Evolutionary conservation across 176 grass and related monocot species (phyloP).

Genomic region (Hordeum vulgare): DNA sequence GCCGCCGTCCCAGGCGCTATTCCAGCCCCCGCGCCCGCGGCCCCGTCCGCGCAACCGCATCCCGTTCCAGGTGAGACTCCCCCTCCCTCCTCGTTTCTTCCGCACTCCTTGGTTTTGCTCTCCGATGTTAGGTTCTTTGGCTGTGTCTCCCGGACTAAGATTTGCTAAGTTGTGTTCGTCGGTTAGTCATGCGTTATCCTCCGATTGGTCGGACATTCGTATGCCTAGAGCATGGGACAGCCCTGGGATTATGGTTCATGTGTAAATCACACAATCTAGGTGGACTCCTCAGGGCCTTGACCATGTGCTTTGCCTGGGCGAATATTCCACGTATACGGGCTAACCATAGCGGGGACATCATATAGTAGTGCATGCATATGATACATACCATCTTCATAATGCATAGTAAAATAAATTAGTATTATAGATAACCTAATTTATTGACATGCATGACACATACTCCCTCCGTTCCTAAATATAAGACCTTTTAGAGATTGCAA

Average conservation of each 20-base stretch:
- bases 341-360: too few relatives aligned
- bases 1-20: neutral
- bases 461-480: too few relatives aligned
- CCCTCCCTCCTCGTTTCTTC: neutral
- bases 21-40: neutral
- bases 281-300: neutral
- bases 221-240: neutral
- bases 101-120: neutral
- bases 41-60: neutral
- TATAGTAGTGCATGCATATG: too few relatives aligned
- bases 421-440: too few relatives aligned
- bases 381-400: too few relatives aligned
- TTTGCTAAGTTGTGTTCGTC: neutral
- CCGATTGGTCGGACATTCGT: neutral
- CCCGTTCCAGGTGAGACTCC: neutral
- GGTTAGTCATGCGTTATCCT: neutral
- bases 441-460: too few relatives aligned
- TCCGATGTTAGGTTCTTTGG: neutral
- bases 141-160: neutral
- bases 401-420: too few relatives aligned
- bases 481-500: too few relatives aligned
- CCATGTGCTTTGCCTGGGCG: neutral
- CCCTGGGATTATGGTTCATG: neutral
- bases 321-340: neutral
- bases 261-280: neutral